Conservation (phyloP, 768 basidiomycete genomes). For the Russula virescens region DNA sequence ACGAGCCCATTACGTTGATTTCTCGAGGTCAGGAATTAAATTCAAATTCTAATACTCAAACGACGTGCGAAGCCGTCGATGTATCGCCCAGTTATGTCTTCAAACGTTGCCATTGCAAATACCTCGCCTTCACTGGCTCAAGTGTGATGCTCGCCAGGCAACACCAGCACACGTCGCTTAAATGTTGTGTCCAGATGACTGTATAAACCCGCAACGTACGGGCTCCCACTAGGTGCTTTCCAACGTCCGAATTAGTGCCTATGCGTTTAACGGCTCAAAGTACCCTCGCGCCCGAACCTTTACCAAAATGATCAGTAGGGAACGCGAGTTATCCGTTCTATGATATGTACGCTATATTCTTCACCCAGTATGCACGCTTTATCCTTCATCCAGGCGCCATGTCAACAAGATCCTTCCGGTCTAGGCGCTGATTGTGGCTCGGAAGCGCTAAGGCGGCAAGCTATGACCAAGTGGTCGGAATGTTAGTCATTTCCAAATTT, state of each 20-base stretch:
- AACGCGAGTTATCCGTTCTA: neutral
- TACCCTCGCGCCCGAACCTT: neutral
- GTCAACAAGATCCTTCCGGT: slow-evolving; percentile 11
- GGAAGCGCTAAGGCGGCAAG: neutral
- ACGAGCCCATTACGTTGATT: too few relatives aligned
- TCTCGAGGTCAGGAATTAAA: too few relatives aligned
- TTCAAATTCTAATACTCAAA: neutral
- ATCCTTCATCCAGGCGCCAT: neutral
- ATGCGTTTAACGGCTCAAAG: neutral
- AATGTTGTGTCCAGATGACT: neutral
- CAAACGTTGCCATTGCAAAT: neutral
- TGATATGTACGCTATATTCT: neutral
- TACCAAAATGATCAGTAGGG: neutral
- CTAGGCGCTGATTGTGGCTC: neutral
- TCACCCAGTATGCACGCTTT: too few relatives aligned
- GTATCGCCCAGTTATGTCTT: neutral
- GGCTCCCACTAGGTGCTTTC: neutral
- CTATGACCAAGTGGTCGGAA: slow-evolving; percentile 17
- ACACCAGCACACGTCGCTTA: neutral
- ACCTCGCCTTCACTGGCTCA: neutral
- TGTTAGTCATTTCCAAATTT: neutral
- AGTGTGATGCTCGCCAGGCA: neutral
- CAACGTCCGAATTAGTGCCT: neutral
- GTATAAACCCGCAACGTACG: neutral
- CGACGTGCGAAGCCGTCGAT: neutral